These are phyloP conservation scores for Solanum medicagineum DNA, from an alignment of 257 asterid genomes.

Conservation along the genomic window DNA sequence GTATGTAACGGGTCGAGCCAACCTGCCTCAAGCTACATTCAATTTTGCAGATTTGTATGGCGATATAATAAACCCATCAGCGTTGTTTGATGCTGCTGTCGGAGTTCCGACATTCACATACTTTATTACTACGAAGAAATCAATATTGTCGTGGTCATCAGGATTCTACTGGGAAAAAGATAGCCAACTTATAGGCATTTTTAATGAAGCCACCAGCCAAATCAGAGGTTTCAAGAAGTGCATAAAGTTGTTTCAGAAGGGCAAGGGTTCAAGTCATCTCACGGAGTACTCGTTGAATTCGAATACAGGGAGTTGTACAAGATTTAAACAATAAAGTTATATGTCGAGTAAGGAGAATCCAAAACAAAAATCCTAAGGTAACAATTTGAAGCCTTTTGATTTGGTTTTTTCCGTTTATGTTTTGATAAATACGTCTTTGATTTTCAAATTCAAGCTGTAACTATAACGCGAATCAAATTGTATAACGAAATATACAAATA, in stretches of 20 bases:
- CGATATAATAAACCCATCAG: neutral
- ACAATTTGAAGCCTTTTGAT: neutral
- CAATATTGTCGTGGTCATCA: neutral
- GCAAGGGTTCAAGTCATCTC: neutral
- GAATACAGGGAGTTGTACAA: neutral
- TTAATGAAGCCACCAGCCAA: neutral
- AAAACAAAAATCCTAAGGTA: neutral
- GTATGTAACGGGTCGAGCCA: neutral
- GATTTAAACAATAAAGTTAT: neutral
- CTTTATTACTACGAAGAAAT: neutral
- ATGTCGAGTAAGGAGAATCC: neutral
- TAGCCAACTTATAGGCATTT: neutral
- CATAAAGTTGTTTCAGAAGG: neutral
- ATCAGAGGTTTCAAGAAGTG: neutral
- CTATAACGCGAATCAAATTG: too few species aligned
- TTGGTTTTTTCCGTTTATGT: too few species aligned
- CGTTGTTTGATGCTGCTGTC: neutral
- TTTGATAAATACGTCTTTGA: too few species aligned
- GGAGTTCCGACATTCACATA: neutral
- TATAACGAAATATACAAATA: too few species aligned
- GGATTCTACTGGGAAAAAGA: neutral
- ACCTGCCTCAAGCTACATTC: neutral
- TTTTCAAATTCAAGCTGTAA: too few species aligned
- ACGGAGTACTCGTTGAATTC: neutral
- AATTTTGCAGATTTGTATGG: neutral